phyloP scores from a whole-genome alignment of 257 asterid species.

The Rubia yunnanensis region DNA sequence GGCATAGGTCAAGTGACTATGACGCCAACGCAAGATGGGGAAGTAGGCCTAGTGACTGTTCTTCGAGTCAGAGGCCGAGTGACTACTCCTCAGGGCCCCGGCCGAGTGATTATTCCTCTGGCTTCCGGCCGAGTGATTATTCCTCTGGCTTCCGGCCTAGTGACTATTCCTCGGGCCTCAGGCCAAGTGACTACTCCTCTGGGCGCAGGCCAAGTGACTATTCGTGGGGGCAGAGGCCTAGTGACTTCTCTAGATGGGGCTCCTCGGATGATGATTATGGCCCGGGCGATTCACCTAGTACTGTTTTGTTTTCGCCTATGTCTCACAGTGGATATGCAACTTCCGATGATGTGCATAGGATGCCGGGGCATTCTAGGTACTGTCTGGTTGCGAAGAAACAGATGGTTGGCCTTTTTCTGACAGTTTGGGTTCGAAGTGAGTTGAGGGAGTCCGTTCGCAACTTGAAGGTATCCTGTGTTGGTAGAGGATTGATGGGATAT shows the following conservation, averaged over 20 bases:
- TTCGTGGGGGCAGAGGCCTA: conserved; percentile 58
- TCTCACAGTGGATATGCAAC: conserved; percentile 45
- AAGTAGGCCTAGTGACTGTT: conserved; percentile 34
- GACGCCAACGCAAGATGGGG: conserved; percentile 48
- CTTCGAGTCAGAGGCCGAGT: not conserved
- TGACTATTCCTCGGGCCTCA: conserved; percentile 60
- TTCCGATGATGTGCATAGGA: conserved; percentile 33
- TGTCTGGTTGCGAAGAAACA: conserved; percentile 87
- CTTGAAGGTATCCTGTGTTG: conserved; percentile 88
- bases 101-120: conserved; percentile 65
- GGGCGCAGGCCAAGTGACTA: conserved; percentile 58
- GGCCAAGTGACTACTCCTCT: conserved; percentile 89
- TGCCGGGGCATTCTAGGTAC: conserved; percentile 53
- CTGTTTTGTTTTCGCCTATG: conserved; percentile 67
- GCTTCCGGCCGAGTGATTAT: conserved; percentile 58
- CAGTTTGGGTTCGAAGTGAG: conserved; percentile 92
- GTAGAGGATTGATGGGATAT: conserved; percentile 97
- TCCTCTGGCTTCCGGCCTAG: conserved; percentile 68
- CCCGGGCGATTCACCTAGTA: conserved; percentile 83
- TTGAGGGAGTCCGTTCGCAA: conserved; percentile 73
- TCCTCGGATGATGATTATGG: conserved; percentile 82
- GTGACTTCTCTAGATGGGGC: conserved; percentile 87
- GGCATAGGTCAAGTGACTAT: conserved; percentile 67
- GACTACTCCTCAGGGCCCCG: conserved; percentile 56
- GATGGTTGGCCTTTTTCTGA: conserved; percentile 94